Percentiles rank a stretch among this genome's conserved stretches.
These are phyloP conservation scores for Akanthomyces muscarius DNA, from an alignment of 2,329 filamentous ascomycete genomes.

Conservation along the genomic window DNA sequence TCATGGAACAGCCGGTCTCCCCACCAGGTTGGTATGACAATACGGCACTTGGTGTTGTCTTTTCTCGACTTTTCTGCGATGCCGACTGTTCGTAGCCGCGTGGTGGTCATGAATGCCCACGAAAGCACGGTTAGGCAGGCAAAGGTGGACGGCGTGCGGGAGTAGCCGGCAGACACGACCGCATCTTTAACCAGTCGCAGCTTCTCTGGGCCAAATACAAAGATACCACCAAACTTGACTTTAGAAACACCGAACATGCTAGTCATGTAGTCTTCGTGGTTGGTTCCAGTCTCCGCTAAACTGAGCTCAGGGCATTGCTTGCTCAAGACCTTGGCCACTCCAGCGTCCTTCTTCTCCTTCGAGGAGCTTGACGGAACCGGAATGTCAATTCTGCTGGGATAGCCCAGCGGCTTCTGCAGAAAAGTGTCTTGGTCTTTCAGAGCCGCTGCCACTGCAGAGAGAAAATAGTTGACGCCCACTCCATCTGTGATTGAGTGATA, in stretches of 20 bases:
- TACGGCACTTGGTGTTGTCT: constrained; percentile 21
- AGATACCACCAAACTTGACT: constrained; percentile 38
- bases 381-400: constrained; percentile 20
- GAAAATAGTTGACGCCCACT: constrained; percentile 35
- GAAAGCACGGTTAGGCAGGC: constrained; percentile 37
- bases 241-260: constrained; percentile 30
- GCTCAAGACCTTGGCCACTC: constrained; percentile 22
- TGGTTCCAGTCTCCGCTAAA: constrained; percentile 29
- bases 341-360: not conserved
- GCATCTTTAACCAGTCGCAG: constrained; percentile 30
- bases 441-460: constrained; percentile 33
- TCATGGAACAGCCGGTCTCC: constrained; percentile 32
- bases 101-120: constrained; percentile 38
- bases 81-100: constrained; percentile 24
- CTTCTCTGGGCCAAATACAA: constrained; percentile 34
- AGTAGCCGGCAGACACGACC: constrained; percentile 20
- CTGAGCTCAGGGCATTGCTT: constrained; percentile 37
- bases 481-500: constrained; percentile 42
- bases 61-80: constrained; percentile 1
- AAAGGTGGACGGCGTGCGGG: constrained; percentile 31
- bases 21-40: constrained; percentile 43
- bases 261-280: constrained; percentile 30
- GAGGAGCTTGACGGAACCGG: not conserved
- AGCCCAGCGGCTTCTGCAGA: constrained; percentile 18
- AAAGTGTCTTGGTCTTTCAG: not conserved